Evolutionary conservation across 1,284 basidiomycete species (phyloP), one percentile per base, ranked within the genome.

Genomic region (Cystobasidium sp.): DNA sequence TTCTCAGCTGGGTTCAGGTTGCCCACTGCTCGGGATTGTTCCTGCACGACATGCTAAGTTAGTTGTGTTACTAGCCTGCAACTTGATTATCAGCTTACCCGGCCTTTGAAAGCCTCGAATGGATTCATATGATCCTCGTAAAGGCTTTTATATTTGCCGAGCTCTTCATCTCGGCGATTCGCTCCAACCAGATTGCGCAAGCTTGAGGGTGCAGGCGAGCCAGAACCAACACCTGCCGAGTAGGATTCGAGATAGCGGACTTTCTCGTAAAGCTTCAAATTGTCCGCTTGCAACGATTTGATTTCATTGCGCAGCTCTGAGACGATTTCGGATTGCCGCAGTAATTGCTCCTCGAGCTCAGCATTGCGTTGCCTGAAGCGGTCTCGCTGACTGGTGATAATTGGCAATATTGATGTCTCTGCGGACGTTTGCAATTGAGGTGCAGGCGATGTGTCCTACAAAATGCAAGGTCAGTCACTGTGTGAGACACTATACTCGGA

Each of bases 121-220:
- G 96, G 96, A 80, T 99, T 97, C 88, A 98, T 93, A 61, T 91
- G 88, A 82, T 97, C 93, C 81, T 99, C 95, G 81, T 98, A 98
- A 81, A 92, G 88, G 76, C 90, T 88, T 68, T 91, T 89, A 83
- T 98, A 99, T 81, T 90, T 92, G 78, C 90, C 90, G 82, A 96
- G 88, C 76, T 94, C 93, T 76, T 90, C 91, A 47, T 86, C 80
- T 56, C 84, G 81, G 61, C 81, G 77, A 24, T 47, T 52, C 24
- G 51, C 56, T 67, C 65, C 61, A 68, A 75, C 72, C 67, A 75
- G 73, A 76, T 76, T 56, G 58, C 53, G 75, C 63, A 20, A 69
- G 66, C 70, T 49, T 31, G 22, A 44, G n/a, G 20, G 51, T 3
- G 56, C 71, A 52, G 66, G 41, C 12, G 52, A 62, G 8, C 61